Base-by-base conservation (phyloP, 306 rosid genomes). In the Medicago ruthenica region DNA sequence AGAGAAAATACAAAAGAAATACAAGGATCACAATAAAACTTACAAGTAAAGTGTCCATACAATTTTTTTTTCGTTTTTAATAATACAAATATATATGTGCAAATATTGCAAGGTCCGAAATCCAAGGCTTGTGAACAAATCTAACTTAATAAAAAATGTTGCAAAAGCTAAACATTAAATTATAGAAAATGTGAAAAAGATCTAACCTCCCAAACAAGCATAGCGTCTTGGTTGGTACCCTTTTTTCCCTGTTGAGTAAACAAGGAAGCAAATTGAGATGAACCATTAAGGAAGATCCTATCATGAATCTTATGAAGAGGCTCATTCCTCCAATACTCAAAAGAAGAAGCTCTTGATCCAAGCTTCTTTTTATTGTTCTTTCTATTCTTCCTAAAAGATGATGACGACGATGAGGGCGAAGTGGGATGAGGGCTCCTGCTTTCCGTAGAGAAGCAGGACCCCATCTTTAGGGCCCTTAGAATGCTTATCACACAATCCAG, bases 171-270 rank as follows among this genome's bases (percentile, higher is more conserved):
- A 3, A 9, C 31, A 48, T 47, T 18, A 71, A 70, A 58, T 10
- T 48, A 27, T 41, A 67, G 60, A 71, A 66, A 36, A 63, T 34
- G 61, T 37, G 17, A 65, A 20, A 36, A 48, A 44, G 73, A 82
- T 76, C 86, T 78, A 73, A 95, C 99, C 99, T 96, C 98, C 99
- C 99, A 96, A 80, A 96, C 94, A 79, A 96, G n/a, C 99, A 96
- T 96, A 79, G 99, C 99, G 74, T 96, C 99, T 77, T 96, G 99
- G 76, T 96, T 96, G 74, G 99, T 84, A 15, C 99, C 99, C 80
- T 96, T 96, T 82, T 88, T 96, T 67, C 99, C 99, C 77, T 96
- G 99, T 69, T 92, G 98, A 21, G 99, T 92, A 62, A 88, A 96
- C 84, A 96, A 57, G 76, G 99, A 89, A 1, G 98, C 91, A 60